These are phyloP conservation scores for Aureobasidium leucospermi DNA, from an alignment of 2,329 filamentous ascomycete genomes.

Conservation along the genomic window DNA sequence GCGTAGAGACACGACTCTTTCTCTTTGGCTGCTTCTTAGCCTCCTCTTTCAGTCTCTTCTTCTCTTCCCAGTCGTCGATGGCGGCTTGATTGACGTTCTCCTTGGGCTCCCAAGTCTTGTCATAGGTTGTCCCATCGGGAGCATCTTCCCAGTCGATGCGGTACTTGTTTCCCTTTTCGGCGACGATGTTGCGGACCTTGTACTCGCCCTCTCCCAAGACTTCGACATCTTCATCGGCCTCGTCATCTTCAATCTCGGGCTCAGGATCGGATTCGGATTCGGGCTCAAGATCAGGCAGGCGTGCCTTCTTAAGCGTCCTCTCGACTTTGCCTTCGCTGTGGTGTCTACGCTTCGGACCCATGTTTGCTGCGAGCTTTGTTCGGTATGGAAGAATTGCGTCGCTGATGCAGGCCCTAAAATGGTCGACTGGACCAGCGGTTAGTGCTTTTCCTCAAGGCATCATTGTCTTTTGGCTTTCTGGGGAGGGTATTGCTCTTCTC, in stretches of 20 bases:
- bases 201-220: slow-evolving; percentile 17
- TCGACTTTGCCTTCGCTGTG: background rate
- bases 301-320: no score
- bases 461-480: background rate
- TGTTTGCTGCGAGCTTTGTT: no score
- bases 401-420: no score
- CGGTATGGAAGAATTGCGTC: no score
- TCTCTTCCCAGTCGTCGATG: slow-evolving; percentile 29
- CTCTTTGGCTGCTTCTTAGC: slow-evolving; percentile 1
- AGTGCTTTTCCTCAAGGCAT: background rate
- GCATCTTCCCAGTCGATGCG: slow-evolving; percentile 50
- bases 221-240: background rate
- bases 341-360: slow-evolving; percentile 10
- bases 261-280: no score
- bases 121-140: slow-evolving; percentile 40
- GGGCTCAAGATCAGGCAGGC: no score
- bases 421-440: no score
- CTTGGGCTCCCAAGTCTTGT: slow-evolving; percentile 46
- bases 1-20: background rate
- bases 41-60: slow-evolving; percentile 18
- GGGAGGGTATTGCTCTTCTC: no score
- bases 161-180: slow-evolving; percentile 36
- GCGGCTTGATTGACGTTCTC: slow-evolving; percentile 28
- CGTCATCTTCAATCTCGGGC: background rate
- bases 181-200: slow-evolving; percentile 25